Conservation (phyloP, 345 rosid genomes). For the Arabis hirsuta region DNA sequence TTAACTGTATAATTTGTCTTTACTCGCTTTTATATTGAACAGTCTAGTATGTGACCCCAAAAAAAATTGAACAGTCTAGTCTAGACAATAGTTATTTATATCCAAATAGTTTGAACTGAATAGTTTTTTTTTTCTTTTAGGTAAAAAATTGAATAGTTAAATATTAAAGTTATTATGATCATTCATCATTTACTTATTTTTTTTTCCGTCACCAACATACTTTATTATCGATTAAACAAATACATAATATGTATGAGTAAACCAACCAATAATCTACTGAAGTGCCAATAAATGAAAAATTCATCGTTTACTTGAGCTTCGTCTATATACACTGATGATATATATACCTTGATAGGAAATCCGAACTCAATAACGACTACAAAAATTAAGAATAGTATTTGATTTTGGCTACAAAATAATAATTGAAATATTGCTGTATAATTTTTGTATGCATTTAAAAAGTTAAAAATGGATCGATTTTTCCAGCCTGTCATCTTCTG, state of each 20-base stretch:
- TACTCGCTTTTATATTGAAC: conserved; percentile 23
- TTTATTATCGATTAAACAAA: too few species aligned
- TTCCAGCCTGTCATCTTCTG: conserved; percentile 34
- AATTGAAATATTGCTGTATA: neutral
- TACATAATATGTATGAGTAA: too few species aligned
- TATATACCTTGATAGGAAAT: neutral
- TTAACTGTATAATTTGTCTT: conserved; percentile 32
- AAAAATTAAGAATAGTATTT: neutral
- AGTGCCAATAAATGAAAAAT: too few species aligned
- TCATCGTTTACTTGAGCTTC: conserved; percentile 16
- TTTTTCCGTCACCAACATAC: too few species aligned
- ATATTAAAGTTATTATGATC: neutral
- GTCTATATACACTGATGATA: neutral
- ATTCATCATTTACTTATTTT: neutral
- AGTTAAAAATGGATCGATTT: conserved; percentile 10
- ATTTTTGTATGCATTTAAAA: conserved; percentile 1
- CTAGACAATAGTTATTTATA: neutral
- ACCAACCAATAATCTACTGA: too few species aligned
- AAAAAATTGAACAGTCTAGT: conserved; percentile 10
- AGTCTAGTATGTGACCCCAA: neutral
- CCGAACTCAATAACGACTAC: neutral
- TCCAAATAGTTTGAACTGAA: neutral
- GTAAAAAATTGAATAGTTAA: too few species aligned
- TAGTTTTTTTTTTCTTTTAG: too few species aligned
- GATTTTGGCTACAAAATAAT: neutral